These are phyloP conservation scores for Magnusiomyces ingens DNA, from an alignment of 1,139 yeast species.

Conservation along the genomic window DNA sequence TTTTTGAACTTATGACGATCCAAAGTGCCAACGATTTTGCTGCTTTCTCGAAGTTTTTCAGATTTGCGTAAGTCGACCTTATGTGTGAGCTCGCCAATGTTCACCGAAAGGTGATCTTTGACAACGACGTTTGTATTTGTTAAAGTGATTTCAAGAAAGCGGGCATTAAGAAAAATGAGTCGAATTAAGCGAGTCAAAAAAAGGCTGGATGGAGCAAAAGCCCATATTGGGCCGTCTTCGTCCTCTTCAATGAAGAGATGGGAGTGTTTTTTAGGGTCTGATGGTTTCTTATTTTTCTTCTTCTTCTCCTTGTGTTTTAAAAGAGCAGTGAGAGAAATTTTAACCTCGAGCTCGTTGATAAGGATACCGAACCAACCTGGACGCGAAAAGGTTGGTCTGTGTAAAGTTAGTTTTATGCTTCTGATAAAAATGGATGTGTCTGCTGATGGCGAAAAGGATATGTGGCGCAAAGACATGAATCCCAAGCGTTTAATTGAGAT, in stretches of 20 bases:
- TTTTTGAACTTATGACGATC: slow-evolving; percentile 26
- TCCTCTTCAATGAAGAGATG: background rate
- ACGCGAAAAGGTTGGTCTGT: slow-evolving; percentile 37
- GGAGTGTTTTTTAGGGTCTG: background rate
- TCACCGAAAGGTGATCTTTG: slow-evolving; percentile 24
- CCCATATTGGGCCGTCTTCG: slow-evolving; percentile 17
- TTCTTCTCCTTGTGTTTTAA: slow-evolving; percentile 2
- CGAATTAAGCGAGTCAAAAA: slow-evolving; percentile 22
- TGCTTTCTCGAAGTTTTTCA: slow-evolving; percentile 15
- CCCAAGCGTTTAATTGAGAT: slow-evolving; percentile 39
- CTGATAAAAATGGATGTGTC: slow-evolving; percentile 34
- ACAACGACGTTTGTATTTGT: slow-evolving; percentile 25
- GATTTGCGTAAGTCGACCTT: slow-evolving; percentile 27
- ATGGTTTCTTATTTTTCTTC: background rate
- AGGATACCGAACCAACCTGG: slow-evolving; percentile 35
- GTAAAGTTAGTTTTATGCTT: slow-evolving; percentile 32
- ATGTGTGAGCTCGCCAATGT: slow-evolving; percentile 26
- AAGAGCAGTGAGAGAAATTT: slow-evolving; percentile 25
- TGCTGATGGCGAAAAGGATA: slow-evolving; percentile 31
- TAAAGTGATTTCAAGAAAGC: slow-evolving; percentile 27
- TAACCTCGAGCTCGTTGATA: slow-evolving; percentile 28
- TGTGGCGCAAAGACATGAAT: slow-evolving; percentile 35
- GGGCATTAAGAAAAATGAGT: slow-evolving; percentile 25
- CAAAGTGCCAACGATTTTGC: slow-evolving; percentile 32
- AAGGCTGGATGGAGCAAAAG: slow-evolving; percentile 24